Base-by-base conservation (phyloP, 345 rosid species). In the Populus nigra region DNA sequence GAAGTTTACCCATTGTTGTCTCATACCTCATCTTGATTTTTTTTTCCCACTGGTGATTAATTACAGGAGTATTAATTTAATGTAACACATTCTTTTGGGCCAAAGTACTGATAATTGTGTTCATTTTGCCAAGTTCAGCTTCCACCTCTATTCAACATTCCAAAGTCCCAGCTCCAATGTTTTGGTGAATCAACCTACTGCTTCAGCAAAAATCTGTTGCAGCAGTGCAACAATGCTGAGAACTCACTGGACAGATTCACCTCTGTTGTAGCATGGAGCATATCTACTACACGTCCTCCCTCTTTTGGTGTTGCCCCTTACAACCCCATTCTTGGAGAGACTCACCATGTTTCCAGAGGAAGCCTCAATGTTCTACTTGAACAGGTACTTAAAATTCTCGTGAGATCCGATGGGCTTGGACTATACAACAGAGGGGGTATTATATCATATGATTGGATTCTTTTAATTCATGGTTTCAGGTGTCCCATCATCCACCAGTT, bases 401-500 rank as follows among this genome's bases (percentile, higher is more conserved):
- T 41, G 45, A 41, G 45, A 41, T 41, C 45, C 45, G 45, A 41
- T 9, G 45, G 45, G 45, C 12, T 41, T 41, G 45, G 45, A 41
- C 45, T 41, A 3, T 10, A 41, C 11, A 41, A 41, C 45, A 10
- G 45, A 41, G 23, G n/a, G 62, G 1, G 3, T n/a, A 1, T 22
- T 55, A 23, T 22, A 8, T 55, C 23, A 22, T 22, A 3, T 7
- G 11, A 22, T 8, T 55, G 7, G 8, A 55, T 27, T 66, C 69
- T 35, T 35, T 4, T 11, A 10, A 62, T 62, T 22, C 66, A 62
- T 33, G 50, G 8, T 74, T 83, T 27, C 81, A 94, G 97, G 88
- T 95, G 76, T 93, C 94, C 25, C 97, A 95, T 79, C 98, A 95
- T 63, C 99, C 98, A 20, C 93, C 97, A 12, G 90, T 93, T 22